phyloP scores from a whole-genome alignment of 2,329 filamentous ascomycete species.

The Amylocarpus encephaloides region DNA sequence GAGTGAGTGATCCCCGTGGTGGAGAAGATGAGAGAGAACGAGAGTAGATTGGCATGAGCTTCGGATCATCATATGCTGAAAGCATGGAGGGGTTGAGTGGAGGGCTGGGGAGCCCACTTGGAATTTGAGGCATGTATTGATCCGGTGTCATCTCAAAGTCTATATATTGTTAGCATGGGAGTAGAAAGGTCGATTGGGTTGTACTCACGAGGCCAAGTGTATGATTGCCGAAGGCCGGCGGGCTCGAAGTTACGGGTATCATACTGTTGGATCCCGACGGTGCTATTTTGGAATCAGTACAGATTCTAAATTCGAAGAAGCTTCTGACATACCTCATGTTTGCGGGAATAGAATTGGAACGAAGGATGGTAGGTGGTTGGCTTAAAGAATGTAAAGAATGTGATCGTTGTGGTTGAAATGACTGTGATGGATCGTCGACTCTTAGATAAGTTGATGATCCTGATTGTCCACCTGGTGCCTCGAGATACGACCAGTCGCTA shows the following conservation, averaged over 20 bases:
- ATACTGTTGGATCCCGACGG: conserved; percentile 30
- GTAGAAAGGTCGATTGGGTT: not conserved
- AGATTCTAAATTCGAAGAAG: not conserved
- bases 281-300: conserved; percentile 19
- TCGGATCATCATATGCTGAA: conserved; percentile 28
- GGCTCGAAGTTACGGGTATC: conserved; percentile 27
- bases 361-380: conserved; percentile 10
- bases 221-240: conserved; percentile 22
- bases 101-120: conserved; percentile 22
- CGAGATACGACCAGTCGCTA: conserved; percentile 26
- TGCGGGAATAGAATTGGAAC: conserved; percentile 24
- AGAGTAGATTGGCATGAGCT: conserved; percentile 28
- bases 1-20: conserved; percentile 46
- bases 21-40: conserved; percentile 47
- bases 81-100: conserved; percentile 22
- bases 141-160: conserved; percentile 27
- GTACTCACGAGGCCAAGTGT: conserved; percentile 31
- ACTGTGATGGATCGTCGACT: conserved; percentile 23
- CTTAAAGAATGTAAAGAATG: conserved; percentile 4
- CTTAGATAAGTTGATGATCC: conserved; percentile 19
- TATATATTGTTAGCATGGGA: conserved; percentile 18
- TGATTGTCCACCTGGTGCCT: conserved; percentile 23
- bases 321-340: conserved; percentile 26
- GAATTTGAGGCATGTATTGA: conserved; percentile 26
- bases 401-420: conserved; percentile 13